Base-by-base conservation (phyloP, 352 stramenopile genomes). In the Phytophthora multivora region DNA sequence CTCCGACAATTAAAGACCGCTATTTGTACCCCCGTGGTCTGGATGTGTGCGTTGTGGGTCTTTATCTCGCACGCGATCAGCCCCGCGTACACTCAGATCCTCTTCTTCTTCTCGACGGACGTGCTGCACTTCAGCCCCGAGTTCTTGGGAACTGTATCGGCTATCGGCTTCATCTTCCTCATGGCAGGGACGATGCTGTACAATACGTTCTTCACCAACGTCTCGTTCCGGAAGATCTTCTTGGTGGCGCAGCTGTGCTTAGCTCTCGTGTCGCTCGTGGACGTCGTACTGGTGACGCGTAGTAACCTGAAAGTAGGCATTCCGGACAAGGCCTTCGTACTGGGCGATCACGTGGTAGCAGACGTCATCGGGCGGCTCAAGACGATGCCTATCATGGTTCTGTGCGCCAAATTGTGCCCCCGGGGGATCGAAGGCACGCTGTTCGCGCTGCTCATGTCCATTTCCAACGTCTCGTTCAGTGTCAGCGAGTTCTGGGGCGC, bases 401-500 rank as follows among this genome's bases (percentile, higher is more conserved):
- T 99, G 10, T 97, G 96, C 26, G 93, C 95, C 5, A 93, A 93
- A 54, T 69, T 99, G 18, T 99, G 97, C 51, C 97, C 97, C 19
- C 86, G 86, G 42, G 97, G 97, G 15, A 89, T 99, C 26, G 97
- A 99, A 71, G 96, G 96, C 39, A 98, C 97, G 16, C 73, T 99
- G 9, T 99, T 99, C 80, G 97, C 96, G 12, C 81, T 97, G 48
- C 80, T 99, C 49, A 99, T 99, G 97, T 97, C 87, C 8, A 98
- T 99, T 53, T 98, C 96, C 63, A 99, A 99, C 79, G 85, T 96
- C 36, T 97, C 92, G 9, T 93, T 82, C 52, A 97, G 94, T 38
- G 73, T 98, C 15, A 97, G 94, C 28, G 95, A 94, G 39, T 98
- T 98, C 72, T 85, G 97, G 69, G 94, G 95, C 0, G 94, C 95